A percentile compares a stretch with the other conserved stretches of the same genome.
Evolutionary conservation across 2,329 filamentous ascomycete species (phyloP).

Genomic region (Zopfia rhizophila): DNA sequence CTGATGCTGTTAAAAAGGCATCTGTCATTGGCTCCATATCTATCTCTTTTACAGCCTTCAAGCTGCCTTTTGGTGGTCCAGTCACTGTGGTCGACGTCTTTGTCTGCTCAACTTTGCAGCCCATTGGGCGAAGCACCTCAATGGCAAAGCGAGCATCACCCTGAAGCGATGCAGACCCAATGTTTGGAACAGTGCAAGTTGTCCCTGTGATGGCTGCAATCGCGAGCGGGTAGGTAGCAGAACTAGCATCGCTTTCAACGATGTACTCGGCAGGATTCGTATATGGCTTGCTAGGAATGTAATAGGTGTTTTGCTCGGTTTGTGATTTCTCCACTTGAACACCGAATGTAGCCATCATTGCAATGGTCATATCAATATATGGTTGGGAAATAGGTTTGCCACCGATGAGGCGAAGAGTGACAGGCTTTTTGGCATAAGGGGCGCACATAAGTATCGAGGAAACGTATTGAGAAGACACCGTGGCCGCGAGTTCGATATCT

Average conservation of each 20-base stretch:
- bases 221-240: constrained; percentile 93
- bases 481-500: constrained; percentile 89
- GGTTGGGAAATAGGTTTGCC: constrained; percentile 96
- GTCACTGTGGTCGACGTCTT: constrained; percentile 90
- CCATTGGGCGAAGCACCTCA: constrained; percentile 91
- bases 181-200: constrained; percentile 95
- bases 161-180: constrained; percentile 90
- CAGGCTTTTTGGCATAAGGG: constrained; percentile 93
- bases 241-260: constrained; percentile 97
- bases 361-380: constrained; percentile 98
- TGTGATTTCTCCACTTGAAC: constrained; percentile 80
- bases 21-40: constrained; percentile 99
- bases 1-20: constrained; percentile 94
- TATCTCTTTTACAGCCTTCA: constrained; percentile 81
- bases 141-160: constrained; percentile 95
- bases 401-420: constrained; percentile 90
- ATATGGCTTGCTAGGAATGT: constrained; percentile 88
- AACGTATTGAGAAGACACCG: constrained; percentile 98
- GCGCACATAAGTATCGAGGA: constrained; percentile 97
- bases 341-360: constrained; percentile 96
- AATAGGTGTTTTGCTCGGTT: constrained; percentile 88
- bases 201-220: constrained; percentile 96
- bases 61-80: constrained; percentile 77
- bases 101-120: constrained; percentile 87
- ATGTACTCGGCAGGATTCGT: constrained; percentile 85